These are phyloP conservation scores for Cryptomeria japonica DNA, from an alignment of 75 land plant species.

Conservation along the genomic window DNA sequence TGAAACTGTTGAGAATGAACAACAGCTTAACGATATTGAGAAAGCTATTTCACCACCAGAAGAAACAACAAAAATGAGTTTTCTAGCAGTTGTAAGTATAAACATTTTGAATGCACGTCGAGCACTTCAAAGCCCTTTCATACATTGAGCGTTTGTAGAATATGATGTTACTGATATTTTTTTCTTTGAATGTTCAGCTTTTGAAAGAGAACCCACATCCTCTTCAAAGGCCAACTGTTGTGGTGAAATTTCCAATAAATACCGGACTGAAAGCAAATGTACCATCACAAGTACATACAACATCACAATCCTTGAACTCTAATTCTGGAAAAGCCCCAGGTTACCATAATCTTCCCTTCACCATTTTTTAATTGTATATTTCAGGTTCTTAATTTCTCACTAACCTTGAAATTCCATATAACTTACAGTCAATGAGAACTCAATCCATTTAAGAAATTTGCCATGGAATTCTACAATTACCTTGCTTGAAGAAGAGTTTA, in stretches of 20 bases:
- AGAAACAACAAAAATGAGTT: conserved; percentile 11
- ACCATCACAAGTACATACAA: conserved; percentile 12
- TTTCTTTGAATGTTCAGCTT: conserved; percentile 31
- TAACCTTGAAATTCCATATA: background rate
- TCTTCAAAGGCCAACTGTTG: conserved; percentile 15
- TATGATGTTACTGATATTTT: background rate
- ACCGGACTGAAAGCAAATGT: conserved; percentile 21
- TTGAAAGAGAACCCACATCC: conserved; percentile 32
- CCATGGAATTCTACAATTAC: conserved; percentile 58
- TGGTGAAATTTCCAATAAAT: conserved; percentile 19
- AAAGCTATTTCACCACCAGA: conserved; percentile 15
- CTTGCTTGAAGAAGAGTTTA: conserved; percentile 62
- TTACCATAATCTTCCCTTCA: background rate
- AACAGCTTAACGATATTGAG: conserved; percentile 8
- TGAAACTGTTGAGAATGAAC: conserved; percentile 27
- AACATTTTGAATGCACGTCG: too few relatives aligned
- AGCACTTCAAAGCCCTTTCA: too few relatives aligned
- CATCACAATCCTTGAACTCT: conserved; percentile 13
- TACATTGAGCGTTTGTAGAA: too few relatives aligned
- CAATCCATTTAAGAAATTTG: conserved; percentile 68
- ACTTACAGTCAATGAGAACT: conserved; percentile 63
- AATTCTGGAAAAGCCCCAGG: conserved; percentile 44
- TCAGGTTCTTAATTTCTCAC: background rate
- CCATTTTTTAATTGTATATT: background rate
- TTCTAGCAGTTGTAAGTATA: conserved; percentile 59